Base-by-base conservation (phyloP, 495 filamentous ascomycete genomes). In the Lophiostoma macrostomum region DNA sequence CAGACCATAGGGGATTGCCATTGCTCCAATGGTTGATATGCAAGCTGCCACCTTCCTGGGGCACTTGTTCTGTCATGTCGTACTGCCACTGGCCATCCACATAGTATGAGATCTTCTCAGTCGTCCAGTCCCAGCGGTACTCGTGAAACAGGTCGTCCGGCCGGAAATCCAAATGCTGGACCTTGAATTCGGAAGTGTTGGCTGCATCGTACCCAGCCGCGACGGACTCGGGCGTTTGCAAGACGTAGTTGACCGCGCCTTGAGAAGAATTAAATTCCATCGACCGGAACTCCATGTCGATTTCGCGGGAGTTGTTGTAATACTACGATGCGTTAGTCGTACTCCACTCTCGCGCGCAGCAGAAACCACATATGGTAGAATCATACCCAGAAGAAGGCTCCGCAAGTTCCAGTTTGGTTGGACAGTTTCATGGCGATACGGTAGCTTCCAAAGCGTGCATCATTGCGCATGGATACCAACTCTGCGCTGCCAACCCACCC, bases 11-110 rank as follows among this genome's bases (percentile, higher is more conserved):
- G 4, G 67, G 53, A 63, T 89, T 80, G 18, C 87, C 87, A 56
- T 89, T 91, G 60, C 81, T 85, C 87, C 86, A 90, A 61, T 90
- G 85, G 49, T 79, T 83, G 27, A 91, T 65, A 23, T 85, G 76
- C 27, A 91, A 50, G 64, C 84, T 79, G 1, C 86, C 86, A 3
- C 81, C 61, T 0, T 67, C 62, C 0, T 64, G 67, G 0, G 86
- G 86, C 22, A 85, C 72, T 3, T 76, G 74, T 5, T 63, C 56
- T 0, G 71, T 67, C 75, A 87, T 83, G 36, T 73, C 71, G 5
- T 72, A 62, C 1, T 87, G 72, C 36, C 74, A 65, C 13, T 58
- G 31, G 23, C 76, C 75, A 63, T 90, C 85, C 10, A 78, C 81
- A 60, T 83, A 89, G 67, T 85, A 87, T 23, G 73, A 63, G 11